Evolutionary conservation across 2,329 filamentous ascomycete genomes (phyloP).

Genomic region (Stemphylium vesicarium): DNA sequence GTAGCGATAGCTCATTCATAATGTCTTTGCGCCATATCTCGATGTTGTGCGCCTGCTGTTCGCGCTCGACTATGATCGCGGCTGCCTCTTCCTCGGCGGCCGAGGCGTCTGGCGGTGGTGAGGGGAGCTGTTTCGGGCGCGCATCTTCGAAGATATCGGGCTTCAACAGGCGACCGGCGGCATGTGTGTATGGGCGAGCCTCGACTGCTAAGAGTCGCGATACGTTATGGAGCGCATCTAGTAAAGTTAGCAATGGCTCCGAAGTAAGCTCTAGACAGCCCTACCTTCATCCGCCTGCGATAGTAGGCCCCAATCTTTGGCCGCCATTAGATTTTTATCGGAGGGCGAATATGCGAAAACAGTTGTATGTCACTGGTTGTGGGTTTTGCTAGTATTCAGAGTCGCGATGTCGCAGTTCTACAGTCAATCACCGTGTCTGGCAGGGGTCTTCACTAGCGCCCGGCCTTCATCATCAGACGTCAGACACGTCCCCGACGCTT

Average conservation of each 20-base stretch:
- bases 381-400: neutral
- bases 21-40: conserved; percentile 81
- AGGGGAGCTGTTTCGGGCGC: conserved; percentile 64
- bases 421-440: conserved; percentile 1
- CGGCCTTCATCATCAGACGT: conserved; percentile 14
- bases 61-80: conserved; percentile 53
- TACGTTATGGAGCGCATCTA: conserved; percentile 80
- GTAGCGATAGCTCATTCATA: conserved; percentile 84
- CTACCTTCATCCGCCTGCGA: conserved; percentile 72
- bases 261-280: neutral
- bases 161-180: conserved; percentile 79
- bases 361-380: neutral
- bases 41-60: conserved; percentile 62
- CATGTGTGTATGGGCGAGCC: conserved; percentile 88
- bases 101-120: conserved; percentile 69
- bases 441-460: conserved; percentile 9
- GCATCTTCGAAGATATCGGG: conserved; percentile 68
- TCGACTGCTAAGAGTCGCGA: conserved; percentile 86
- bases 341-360: neutral
- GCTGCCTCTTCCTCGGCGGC: conserved; percentile 55
- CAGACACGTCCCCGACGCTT: conserved; percentile 1
- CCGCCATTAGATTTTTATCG: conserved; percentile 52
- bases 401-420: conserved; percentile 13
- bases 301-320: conserved; percentile 66
- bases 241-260: conserved; percentile 17